phyloP scores from a whole-genome alignment of 2,329 filamentous ascomycete species.

The Alternaria alternata region DNA sequence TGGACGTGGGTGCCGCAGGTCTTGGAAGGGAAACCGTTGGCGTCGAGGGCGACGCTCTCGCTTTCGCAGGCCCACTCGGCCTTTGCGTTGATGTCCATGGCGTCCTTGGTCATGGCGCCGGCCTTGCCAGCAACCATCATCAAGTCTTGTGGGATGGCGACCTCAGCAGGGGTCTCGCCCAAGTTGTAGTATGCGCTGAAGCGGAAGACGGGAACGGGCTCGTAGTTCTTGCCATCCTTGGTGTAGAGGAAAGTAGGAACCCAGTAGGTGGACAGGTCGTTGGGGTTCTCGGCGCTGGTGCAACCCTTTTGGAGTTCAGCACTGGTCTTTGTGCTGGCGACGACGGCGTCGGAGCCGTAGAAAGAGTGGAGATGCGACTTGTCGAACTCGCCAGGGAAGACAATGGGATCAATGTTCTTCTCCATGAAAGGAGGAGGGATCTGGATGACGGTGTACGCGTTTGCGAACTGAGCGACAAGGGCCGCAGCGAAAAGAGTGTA shows the following conservation, averaged over 20 bases:
- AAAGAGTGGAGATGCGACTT: conserved; percentile 57
- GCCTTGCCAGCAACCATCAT: conserved; percentile 54
- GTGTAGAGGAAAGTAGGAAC: conserved; percentile 55
- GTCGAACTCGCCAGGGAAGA: conserved; percentile 51
- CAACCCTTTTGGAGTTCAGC: conserved; percentile 55
- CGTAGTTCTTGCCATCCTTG: conserved; percentile 45
- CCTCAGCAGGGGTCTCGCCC: conserved; percentile 52
- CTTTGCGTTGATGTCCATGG: conserved; percentile 34
- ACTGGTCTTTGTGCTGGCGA: conserved; percentile 49
- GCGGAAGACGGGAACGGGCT: conserved; percentile 43
- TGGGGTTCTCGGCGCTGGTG: conserved; percentile 57
- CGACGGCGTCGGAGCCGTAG: conserved; percentile 56
- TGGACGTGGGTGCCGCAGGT: conserved; percentile 57
- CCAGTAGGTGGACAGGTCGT: conserved; percentile 60
- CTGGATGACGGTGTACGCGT: conserved; percentile 48
- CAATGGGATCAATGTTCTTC: conserved; percentile 58
- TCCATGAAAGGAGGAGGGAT: conserved; percentile 50
- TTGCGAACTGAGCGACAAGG: conserved; percentile 36
- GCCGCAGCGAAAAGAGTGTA: conserved; percentile 33
- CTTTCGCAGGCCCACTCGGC: conserved; percentile 41
- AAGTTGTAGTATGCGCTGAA: conserved; percentile 60
- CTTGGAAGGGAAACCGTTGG: conserved; percentile 42
- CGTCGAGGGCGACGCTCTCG: conserved; percentile 25
- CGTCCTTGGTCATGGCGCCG: conserved; percentile 39
- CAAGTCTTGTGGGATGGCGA: conserved; percentile 57